Conservation (phyloP, 2,329 filamentous ascomycete genomes). For the Sporothrix euskadiensis region DNA sequence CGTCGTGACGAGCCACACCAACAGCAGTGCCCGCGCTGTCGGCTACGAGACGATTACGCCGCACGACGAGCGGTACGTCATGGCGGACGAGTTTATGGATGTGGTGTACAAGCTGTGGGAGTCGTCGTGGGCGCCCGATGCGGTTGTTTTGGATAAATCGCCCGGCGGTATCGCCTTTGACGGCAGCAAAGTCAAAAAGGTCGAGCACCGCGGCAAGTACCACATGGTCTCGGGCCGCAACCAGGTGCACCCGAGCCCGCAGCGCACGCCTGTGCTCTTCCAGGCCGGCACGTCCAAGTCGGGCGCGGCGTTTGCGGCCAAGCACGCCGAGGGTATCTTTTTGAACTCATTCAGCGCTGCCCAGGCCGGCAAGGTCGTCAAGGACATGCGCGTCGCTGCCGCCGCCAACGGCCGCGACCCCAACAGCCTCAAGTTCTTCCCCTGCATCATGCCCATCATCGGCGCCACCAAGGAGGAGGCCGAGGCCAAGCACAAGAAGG, state of each 20-base stretch:
- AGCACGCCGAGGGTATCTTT: constrained; percentile 35
- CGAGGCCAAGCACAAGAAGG: constrained; percentile 33
- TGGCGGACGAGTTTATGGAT: constrained; percentile 34
- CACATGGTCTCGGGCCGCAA: constrained; percentile 12
- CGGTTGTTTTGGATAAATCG: constrained; percentile 20
- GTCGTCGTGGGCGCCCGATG: constrained; percentile 26
- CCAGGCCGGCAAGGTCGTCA: constrained; percentile 26
- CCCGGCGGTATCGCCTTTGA: constrained; percentile 18
- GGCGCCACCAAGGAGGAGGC: constrained; percentile 33
- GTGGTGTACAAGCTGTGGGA: constrained; percentile 33
- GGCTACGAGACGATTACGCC: constrained; percentile 27
- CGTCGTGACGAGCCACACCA: constrained; percentile 32
- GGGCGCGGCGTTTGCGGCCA: constrained; percentile 33
- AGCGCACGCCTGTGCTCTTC: constrained; percentile 35
- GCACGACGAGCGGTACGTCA: constrained; percentile 34
- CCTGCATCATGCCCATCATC: constrained; percentile 33
- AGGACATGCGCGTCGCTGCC: constrained; percentile 27
- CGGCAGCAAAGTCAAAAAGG: constrained; percentile 10
- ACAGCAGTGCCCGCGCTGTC: constrained; percentile 29
- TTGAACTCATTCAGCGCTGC: constrained; percentile 31
- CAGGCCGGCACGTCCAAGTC: constrained; percentile 34
- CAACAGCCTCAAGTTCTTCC: constrained; percentile 32
- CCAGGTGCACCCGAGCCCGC: constrained; percentile 25
- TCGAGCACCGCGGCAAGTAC: constrained; percentile 27
- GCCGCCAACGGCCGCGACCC: constrained; percentile 32